phyloP scores from a whole-genome alignment of 208 protist species.

The Acanthamoeba divionensis region DNA sequence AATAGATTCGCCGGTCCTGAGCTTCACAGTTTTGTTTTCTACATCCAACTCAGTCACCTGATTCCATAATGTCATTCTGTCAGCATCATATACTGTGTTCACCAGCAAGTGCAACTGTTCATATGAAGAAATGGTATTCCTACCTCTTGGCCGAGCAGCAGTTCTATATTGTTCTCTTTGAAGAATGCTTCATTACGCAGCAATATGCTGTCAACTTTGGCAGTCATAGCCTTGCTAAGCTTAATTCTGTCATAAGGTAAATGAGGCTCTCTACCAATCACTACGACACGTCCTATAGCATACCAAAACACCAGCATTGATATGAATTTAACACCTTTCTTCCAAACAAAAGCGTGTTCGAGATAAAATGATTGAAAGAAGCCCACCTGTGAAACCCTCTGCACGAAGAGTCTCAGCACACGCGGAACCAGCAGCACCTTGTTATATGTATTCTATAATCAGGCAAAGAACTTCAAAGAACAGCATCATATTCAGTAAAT shows the following conservation, averaged over 20 bases:
- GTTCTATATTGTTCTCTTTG: constrained; percentile 33
- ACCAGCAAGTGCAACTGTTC: background rate
- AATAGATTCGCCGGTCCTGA: constrained; percentile 22
- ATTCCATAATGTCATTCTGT: background rate
- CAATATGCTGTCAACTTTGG: constrained; percentile 10
- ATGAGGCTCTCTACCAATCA: constrained; percentile 59
- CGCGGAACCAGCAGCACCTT: constrained; percentile 44
- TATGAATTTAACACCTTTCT: no score
- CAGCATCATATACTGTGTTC: background rate
- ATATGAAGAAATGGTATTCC: background rate
- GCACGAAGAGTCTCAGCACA: constrained; percentile 54
- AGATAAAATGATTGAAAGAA: background rate
- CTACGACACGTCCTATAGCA: constrained; percentile 40
- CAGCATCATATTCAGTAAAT: no score
- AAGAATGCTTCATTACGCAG: constrained; percentile 41
- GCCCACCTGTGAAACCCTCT: constrained; percentile 54
- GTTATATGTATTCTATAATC: no score
- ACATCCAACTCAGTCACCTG: constrained; percentile 57
- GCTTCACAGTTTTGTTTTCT: background rate
- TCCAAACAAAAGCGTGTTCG: background rate
- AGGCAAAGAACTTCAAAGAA: no score
- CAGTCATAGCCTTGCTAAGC: constrained; percentile 63
- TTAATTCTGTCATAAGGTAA: constrained; percentile 67
- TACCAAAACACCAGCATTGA: no score
- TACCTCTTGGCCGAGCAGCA: constrained; percentile 31